Evolutionary conservation across 768 basidiomycete species (phyloP).

Genomic region (Rhizopogon vulgaris): DNA sequence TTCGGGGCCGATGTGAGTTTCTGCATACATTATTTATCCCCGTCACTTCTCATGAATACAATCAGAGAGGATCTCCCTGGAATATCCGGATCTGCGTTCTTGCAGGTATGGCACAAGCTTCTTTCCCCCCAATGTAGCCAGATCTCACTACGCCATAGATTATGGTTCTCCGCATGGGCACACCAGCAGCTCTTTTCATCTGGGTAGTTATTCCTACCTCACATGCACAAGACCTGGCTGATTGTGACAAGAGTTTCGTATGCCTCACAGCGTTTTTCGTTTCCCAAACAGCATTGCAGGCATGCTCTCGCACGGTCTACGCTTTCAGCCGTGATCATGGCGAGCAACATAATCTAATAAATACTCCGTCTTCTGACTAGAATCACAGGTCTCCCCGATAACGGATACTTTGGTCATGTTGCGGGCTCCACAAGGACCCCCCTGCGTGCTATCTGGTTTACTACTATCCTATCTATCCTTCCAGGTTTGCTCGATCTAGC

Average conservation of each 20-base stretch:
- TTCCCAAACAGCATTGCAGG: conserved; percentile 75
- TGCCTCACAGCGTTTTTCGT: conserved; percentile 88
- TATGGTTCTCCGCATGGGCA: conserved; percentile 71
- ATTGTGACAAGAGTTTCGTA: conserved; percentile 47
- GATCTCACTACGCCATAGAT: conserved; percentile 38
- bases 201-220: conserved; percentile 45
- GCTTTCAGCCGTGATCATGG: conserved; percentile 82
- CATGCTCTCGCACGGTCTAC: conserved; percentile 74
- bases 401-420: conserved; percentile 69
- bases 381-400: conserved; percentile 60
- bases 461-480: conserved; percentile 59
- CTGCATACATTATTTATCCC: neutral
- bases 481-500: conserved; percentile 75
- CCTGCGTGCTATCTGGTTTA: conserved; percentile 69
- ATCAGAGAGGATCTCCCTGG: conserved; percentile 60
- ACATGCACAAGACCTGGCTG: neutral
- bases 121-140: neutral
- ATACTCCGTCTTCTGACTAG: neutral
- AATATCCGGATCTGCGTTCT: conserved; percentile 63
- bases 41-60: neutral
- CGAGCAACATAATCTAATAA: conserved; percentile 14
- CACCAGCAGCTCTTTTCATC: conserved; percentile 65
- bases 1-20: conserved; percentile 63
- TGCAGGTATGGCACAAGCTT: conserved; percentile 38
- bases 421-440: conserved; percentile 64